phyloP scores from a whole-genome alignment of 345 rosid species.

The Citrus sinensis region DNA sequence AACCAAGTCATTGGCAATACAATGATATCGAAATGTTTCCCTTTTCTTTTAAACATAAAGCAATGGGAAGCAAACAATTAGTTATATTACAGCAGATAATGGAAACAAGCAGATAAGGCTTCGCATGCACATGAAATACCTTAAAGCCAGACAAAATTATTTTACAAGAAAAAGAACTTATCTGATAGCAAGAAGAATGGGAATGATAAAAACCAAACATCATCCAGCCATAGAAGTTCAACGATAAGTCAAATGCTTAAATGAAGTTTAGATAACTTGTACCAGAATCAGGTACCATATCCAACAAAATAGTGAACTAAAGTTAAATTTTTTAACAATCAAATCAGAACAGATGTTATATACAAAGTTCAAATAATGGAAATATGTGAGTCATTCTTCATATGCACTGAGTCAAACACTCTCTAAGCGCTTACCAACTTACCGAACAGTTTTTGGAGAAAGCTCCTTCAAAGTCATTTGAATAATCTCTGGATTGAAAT shows the following conservation, averaged over 20 bases:
- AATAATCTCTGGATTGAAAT: constrained; percentile 53
- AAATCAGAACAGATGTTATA: neutral
- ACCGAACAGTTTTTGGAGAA: constrained; percentile 67
- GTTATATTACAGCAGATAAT: neutral
- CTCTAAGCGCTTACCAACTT: constrained; percentile 19
- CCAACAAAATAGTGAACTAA: neutral
- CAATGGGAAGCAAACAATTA: neutral
- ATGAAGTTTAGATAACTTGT: neutral
- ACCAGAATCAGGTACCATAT: neutral
- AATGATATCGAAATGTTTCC: neutral
- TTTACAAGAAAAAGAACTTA: neutral
- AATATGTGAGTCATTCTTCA: neutral
- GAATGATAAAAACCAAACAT: neutral
- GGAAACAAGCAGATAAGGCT: neutral
- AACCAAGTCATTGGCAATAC: neutral
- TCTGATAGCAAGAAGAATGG: neutral
- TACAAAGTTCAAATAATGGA: neutral
- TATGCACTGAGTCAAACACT: neutral
- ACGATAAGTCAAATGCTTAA: neutral
- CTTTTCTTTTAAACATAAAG: neutral
- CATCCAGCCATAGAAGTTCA: neutral
- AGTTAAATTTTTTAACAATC: neutral
- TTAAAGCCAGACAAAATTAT: neutral
- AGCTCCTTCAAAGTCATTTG: constrained; percentile 63
- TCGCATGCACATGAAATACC: neutral